Evolutionary conservation across 2,329 filamentous ascomycete genomes (phyloP).

Genomic region (Talaromyces albobiverticillius): DNA sequence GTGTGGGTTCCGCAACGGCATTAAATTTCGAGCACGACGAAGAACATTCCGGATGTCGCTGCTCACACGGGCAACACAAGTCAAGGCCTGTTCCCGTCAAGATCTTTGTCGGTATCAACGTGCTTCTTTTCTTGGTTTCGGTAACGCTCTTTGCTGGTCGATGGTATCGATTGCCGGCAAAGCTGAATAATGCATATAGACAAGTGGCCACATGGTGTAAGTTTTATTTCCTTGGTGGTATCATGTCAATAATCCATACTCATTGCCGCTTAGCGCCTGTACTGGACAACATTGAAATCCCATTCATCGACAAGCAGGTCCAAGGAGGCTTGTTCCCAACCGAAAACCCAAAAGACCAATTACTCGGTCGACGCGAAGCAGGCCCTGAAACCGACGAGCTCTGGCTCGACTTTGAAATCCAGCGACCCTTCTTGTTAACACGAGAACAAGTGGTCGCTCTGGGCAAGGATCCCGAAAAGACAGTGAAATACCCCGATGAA

Average conservation of each 20-base stretch:
- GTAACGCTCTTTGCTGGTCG: neutral
- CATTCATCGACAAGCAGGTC: conserved; percentile 14
- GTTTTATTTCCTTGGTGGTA: neutral
- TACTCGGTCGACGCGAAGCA: conserved; percentile 27
- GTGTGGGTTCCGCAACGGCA: neutral
- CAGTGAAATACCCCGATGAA: conserved; percentile 18
- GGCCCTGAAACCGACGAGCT: conserved; percentile 26
- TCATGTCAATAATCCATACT: neutral
- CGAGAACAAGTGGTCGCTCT: conserved; percentile 23
- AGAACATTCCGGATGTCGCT: neutral
- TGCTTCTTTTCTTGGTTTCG: conserved; percentile 2
- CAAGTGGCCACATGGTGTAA: conserved; percentile 9
- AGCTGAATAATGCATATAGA: neutral
- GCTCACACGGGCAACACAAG: neutral
- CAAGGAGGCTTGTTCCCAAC: conserved; percentile 27
- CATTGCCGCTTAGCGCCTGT: conserved; percentile 15
- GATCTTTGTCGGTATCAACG: neutral
- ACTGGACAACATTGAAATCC: conserved; percentile 16
- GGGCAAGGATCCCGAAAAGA: conserved; percentile 29
- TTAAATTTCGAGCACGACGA: neutral
- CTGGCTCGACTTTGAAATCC: conserved; percentile 30
- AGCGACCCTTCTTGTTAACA: conserved; percentile 21
- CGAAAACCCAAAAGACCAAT: conserved; percentile 16
- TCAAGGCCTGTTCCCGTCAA: neutral
- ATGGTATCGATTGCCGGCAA: neutral